Conservation (phyloP, 2,329 filamentous ascomycete genomes). For the Scolecobasidium constrictum region DNA sequence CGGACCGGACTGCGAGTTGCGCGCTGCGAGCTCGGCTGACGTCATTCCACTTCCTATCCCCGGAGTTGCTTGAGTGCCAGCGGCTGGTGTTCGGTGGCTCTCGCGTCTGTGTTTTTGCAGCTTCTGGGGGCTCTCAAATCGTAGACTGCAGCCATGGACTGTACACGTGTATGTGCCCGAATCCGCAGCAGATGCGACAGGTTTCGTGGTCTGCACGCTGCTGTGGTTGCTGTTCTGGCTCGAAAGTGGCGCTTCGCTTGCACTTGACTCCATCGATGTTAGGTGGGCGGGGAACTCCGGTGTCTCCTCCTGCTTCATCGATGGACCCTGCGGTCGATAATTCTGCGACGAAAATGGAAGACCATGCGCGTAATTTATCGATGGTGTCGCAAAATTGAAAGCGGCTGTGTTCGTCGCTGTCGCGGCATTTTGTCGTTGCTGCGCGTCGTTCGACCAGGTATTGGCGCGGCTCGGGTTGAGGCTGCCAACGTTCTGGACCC, state of each 20-base stretch:
- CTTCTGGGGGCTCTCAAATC: slow-evolving; percentile 78
- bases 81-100: slow-evolving; percentile 53
- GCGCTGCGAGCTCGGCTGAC: slow-evolving; percentile 41
- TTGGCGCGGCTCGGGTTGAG: background rate
- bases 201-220: slow-evolving; percentile 29
- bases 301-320: slow-evolving; percentile 26
- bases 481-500: background rate
- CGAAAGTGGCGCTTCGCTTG: slow-evolving; percentile 39
- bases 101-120: slow-evolving; percentile 95
- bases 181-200: slow-evolving; percentile 57
- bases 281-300: slow-evolving; percentile 49
- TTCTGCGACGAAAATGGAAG: slow-evolving; percentile 22
- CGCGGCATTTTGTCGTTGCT: slow-evolving; percentile 2
- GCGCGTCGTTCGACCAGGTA: slow-evolving; percentile 4
- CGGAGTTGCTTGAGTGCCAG: slow-evolving; percentile 12
- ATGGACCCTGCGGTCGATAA: slow-evolving; percentile 17
- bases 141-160: slow-evolving; percentile 77
- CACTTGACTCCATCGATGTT: slow-evolving; percentile 51
- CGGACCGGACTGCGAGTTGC: slow-evolving; percentile 84
- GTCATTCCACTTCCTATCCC: slow-evolving; percentile 33
- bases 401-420: slow-evolving; percentile 19
- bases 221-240: slow-evolving; percentile 20
- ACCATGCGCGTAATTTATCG: slow-evolving; percentile 21
- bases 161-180: slow-evolving; percentile 92
- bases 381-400: slow-evolving; percentile 37